Evolutionary conservation across 495 filamentous ascomycete genomes (phyloP).

Genomic region (Penicillium samsonianum): DNA sequence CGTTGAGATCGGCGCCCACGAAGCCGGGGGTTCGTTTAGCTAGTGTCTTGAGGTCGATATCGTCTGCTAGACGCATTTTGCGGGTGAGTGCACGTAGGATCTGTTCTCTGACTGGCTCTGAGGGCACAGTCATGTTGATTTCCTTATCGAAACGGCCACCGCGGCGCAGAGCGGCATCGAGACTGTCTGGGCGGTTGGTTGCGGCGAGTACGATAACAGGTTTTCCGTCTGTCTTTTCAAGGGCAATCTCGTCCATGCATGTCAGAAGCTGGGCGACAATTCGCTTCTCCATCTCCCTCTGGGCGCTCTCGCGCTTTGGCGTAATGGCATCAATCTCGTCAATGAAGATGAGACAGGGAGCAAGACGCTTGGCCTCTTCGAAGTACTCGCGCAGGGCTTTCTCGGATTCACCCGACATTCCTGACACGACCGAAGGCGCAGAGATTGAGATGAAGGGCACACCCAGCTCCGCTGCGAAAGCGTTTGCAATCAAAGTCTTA

Average conservation of each 20-base stretch:
- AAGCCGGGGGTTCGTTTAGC: slow-evolving; percentile 92
- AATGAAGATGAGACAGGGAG: slow-evolving; percentile 91
- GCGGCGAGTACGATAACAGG: slow-evolving; percentile 92
- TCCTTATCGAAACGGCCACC: slow-evolving; percentile 89
- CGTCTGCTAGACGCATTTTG: slow-evolving; percentile 64
- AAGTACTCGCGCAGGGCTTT: slow-evolving; percentile 91
- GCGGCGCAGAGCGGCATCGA: slow-evolving; percentile 84
- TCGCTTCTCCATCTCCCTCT: slow-evolving; percentile 93
- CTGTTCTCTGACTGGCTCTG: slow-evolving; percentile 76
- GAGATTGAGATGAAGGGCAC: slow-evolving; percentile 87
- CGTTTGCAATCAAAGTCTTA: slow-evolving; percentile 91
- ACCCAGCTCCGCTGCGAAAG: slow-evolving; percentile 81
- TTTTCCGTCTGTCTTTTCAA: slow-evolving; percentile 80
- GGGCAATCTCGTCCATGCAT: slow-evolving; percentile 81
- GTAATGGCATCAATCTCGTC: slow-evolving; percentile 97
- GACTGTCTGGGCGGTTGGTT: slow-evolving; percentile 86
- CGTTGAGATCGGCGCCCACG: slow-evolving; percentile 90
- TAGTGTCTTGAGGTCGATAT: slow-evolving; percentile 75
- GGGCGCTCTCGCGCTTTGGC: slow-evolving; percentile 90
- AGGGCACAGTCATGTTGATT: slow-evolving; percentile 94
- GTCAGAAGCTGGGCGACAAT: slow-evolving; percentile 93
- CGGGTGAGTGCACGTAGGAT: slow-evolving; percentile 79
- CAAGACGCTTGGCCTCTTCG: slow-evolving; percentile 80
- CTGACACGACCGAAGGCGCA: slow-evolving; percentile 85
- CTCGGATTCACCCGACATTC: slow-evolving; percentile 96